Percentiles rank a stretch among this genome's conserved stretches.
Conservation (phyloP, 2,329 filamentous ascomycete species). For the Claviceps africana region DNA sequence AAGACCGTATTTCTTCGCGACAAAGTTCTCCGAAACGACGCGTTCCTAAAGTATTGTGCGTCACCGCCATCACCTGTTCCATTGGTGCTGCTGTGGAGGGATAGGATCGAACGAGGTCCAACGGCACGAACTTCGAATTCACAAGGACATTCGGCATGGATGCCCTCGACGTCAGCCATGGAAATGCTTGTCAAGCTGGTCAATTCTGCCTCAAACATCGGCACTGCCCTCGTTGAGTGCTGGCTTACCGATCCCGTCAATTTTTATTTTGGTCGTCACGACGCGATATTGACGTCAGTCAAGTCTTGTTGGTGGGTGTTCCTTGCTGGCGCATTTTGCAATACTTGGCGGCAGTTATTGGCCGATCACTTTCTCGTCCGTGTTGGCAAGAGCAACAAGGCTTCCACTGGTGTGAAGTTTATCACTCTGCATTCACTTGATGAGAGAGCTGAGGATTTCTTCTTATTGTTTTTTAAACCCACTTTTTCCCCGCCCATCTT, state of each 20-base stretch:
- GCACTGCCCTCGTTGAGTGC: conserved; percentile 37
- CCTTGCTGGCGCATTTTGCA: conserved; percentile 56
- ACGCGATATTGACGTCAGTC: conserved; percentile 57
- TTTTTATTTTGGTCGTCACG: conserved; percentile 28
- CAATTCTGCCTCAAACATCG: conserved; percentile 43
- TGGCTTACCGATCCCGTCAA: conserved; percentile 55
- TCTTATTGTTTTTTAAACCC: neutral
- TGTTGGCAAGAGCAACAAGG: conserved; percentile 64
- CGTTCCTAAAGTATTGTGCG: conserved; percentile 46
- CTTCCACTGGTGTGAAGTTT: conserved; percentile 35
- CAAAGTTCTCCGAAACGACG: conserved; percentile 56
- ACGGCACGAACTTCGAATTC: conserved; percentile 50
- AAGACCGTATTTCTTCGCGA: conserved; percentile 44
- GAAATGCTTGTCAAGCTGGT: conserved; percentile 49
- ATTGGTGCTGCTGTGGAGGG: conserved; percentile 58
- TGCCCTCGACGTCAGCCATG: conserved; percentile 19
- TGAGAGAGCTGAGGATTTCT: neutral
- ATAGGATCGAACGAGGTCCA: conserved; percentile 53
- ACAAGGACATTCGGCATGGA: conserved; percentile 35
- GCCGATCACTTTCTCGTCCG: conserved; percentile 59
- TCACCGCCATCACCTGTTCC: conserved; percentile 54
- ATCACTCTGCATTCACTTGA: neutral
- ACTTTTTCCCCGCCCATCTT: neutral
- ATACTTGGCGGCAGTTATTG: conserved; percentile 59
- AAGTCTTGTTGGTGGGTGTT: conserved; percentile 57